Evolutionary conservation across 2,329 filamentous ascomycete genomes (phyloP), one percentile per base, ranked within the genome.

Genomic region (Laburnicola sp.): DNA sequence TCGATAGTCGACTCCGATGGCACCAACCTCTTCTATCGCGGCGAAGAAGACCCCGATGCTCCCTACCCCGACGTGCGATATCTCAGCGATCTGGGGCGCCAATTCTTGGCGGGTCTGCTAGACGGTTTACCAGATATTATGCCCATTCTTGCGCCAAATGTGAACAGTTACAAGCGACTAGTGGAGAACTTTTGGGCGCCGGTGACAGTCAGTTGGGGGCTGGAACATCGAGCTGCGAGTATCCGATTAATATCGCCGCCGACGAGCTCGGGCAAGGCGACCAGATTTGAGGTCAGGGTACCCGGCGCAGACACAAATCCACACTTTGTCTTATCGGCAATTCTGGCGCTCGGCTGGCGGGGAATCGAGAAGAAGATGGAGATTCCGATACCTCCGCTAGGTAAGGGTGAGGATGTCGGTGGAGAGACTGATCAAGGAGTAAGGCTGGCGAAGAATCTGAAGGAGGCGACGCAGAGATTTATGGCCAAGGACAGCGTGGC

Each of bases 111-210:
- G 0, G 94, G 94, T 6, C 75, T 99, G 1, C 81, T 99, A 0
- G 87, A 90, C 23, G 94, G 93, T 10, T 81, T 99, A 3, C 91
- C 94, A 2, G 91, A 97, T 67, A 85, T 97, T 60, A 99, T 99
- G 94, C 94, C 94, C 0, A 80, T 97, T 51, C 80, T 99, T 9
- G 94, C 93, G 0, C 94, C 94, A 0, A 99, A 91, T 1, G 84
- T 99, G 68, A 99, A 99, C 80, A 96, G 90, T 55, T 99, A 99
- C 80, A 99, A 99, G 77, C 87, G 94, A 3, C 82, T 99, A 0
- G 94, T 99, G 2, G 94, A 99, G 78, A 97, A 97, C 76, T 97
- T 97, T 76, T 99, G 94, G 94, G 94, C 94, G 0, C 94, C 94
- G 0, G 94, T 99, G 4, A 97, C 93, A 0, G 94, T 97, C 0